Base-by-base conservation (phyloP, 768 basidiomycete genomes). In the Leucocoprinus leucothites region DNA sequence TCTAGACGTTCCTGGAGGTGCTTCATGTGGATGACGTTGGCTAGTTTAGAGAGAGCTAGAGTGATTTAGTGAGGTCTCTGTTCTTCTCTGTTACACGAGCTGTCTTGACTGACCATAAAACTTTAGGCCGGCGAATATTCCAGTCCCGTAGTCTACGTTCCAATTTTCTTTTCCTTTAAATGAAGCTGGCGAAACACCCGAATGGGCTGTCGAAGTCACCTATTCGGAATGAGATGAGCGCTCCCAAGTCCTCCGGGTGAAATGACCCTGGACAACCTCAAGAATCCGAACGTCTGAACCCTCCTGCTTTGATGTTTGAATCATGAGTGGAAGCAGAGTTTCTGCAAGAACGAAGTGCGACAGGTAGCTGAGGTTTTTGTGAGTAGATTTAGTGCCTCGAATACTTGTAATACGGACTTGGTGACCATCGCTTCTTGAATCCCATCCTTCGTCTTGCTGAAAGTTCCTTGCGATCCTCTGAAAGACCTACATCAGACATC, bases 251-350 rank as follows among this genome's bases (percentile, higher is more conserved):
- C 21, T 7, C 13, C 9, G 11, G 2, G 60, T 51, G 47, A 8
- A 22, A 21, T 25, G n/a, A n/a, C n/a, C n/a, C 9, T 19, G n/a
- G n/a, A n/a, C n/a, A n/a, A 85, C 85, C 51, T 80, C 76, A 9
- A 86, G 73, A 14, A 88, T 73, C 14, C 86, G 79, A 48, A 86
- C 85, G 56, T 87, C 86, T 0, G 82, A 73, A 21, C 68, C 68
- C 0, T 74, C 66, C 43, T 74, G 65, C 16, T 70, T 58, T 0
- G 82, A 78, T 1, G 86, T 86, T 50, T 70, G 64, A 36, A 67
- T 69, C 45, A 87, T 61, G 2, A 85, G 63, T 1, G 85, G 81
- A 35, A 85, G 70, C 6, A 87, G 72, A 3, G 75, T 72, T 21
- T 72, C 66, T 8, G 82, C 85, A 57, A 87, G 75, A 14, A 79